phyloP scores from a whole-genome alignment of 495 filamentous ascomycete genomes.

The Aspergillus coremiiformis region DNA sequence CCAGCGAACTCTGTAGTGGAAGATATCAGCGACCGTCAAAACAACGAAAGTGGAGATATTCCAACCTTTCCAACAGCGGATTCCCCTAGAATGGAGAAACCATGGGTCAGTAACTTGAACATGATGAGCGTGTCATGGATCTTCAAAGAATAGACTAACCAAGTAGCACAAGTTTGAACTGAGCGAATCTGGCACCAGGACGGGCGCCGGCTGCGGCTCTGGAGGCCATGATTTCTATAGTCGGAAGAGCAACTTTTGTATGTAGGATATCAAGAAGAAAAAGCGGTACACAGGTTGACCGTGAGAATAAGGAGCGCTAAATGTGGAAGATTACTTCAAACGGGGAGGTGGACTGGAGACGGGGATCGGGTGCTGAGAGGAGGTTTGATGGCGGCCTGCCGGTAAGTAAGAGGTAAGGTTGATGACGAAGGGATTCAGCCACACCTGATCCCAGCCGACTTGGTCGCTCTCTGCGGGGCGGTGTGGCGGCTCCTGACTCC shows the following conservation, averaged over 20 bases:
- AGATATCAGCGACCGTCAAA: constrained; percentile 26
- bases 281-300: neutral
- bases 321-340: neutral
- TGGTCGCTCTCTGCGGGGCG: constrained; percentile 15
- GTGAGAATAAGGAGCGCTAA: neutral
- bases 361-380: constrained; percentile 16
- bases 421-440: constrained; percentile 24
- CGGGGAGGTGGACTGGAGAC: constrained; percentile 5
- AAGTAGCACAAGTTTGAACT: constrained; percentile 96
- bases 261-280: constrained; percentile 1
- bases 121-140: constrained; percentile 14
- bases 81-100: constrained; percentile 57
- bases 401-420: neutral
- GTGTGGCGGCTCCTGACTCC: constrained; percentile 14
- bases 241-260: constrained; percentile 2
- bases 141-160: constrained; percentile 62
- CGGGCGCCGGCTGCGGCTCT: constrained; percentile 70
- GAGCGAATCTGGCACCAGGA: constrained; percentile 80
- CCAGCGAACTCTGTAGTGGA: constrained; percentile 75
- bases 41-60: constrained; percentile 19
- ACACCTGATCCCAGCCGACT: constrained; percentile 15
- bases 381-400: constrained; percentile 15
- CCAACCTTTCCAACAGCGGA: constrained; percentile 95
- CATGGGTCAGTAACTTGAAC: constrained; percentile 23
- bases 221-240: constrained; percentile 57